phyloP scores from a whole-genome alignment of 805 yeast species.

The Scheffersomyces amazonensis region DNA sequence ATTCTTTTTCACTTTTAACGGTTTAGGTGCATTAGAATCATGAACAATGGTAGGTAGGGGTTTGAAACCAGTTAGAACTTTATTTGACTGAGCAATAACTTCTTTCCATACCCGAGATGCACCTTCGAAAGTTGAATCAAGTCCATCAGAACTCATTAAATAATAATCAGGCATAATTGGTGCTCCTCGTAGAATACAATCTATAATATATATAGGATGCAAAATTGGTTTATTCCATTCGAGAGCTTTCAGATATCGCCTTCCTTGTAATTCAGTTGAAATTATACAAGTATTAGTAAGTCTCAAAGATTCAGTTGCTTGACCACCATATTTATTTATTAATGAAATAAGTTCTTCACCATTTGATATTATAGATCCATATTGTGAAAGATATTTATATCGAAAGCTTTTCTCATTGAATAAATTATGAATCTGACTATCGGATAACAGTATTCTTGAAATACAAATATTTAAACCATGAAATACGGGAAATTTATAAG shows the following conservation, averaged over 20 bases:
- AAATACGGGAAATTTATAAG: slow-evolving; percentile 40
- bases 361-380: slow-evolving; percentile 17
- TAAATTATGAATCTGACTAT: slow-evolving; percentile 4
- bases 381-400: slow-evolving; percentile 8
- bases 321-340: slow-evolving; percentile 48
- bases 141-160: slow-evolving; percentile 19
- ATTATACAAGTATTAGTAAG: slow-evolving; percentile 42
- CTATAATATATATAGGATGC: slow-evolving; percentile 51
- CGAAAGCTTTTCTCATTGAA: slow-evolving; percentile 20
- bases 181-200: slow-evolving; percentile 44
- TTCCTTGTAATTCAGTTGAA: slow-evolving; percentile 50
- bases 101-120: slow-evolving; percentile 37
- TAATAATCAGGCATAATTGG: slow-evolving; percentile 41
- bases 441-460: slow-evolving; percentile 28
- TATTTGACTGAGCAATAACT: not conserved
- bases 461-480: slow-evolving; percentile 44
- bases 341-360: slow-evolving; percentile 28
- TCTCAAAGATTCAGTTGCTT: slow-evolving; percentile 48
- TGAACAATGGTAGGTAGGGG: not conserved
- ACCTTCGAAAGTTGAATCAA: slow-evolving; percentile 5
- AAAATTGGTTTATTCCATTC: slow-evolving; percentile 53
- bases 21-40: not conserved
- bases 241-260: slow-evolving; percentile 48
- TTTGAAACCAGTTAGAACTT: too few species aligned
- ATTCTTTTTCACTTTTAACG: slow-evolving; percentile 14